These are phyloP conservation scores for Microdochium paspali DNA, from an alignment of 2,329 filamentous ascomycete genomes.

Conservation along the genomic window DNA sequence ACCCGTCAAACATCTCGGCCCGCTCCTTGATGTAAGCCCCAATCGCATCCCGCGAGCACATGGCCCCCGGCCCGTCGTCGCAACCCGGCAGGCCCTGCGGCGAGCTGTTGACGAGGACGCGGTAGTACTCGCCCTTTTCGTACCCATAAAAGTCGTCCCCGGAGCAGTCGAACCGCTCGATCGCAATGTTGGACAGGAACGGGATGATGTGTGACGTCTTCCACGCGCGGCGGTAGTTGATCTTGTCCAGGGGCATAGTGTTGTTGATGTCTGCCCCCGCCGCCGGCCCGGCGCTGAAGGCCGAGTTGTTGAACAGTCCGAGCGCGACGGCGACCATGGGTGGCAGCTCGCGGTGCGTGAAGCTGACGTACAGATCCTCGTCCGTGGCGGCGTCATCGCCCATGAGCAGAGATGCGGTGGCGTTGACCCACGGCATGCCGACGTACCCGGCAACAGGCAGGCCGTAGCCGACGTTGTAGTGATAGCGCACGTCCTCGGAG, in stretches of 20 bases:
- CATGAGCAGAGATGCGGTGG: conserved; percentile 42
- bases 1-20: conserved; percentile 26
- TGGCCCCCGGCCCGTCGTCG: conserved; percentile 31
- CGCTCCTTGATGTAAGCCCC: conserved; percentile 27
- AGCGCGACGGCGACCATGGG: conserved; percentile 58
- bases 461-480: conserved; percentile 58
- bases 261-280: conserved; percentile 41
- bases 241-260: conserved; percentile 53
- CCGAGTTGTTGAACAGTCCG: conserved; percentile 61
- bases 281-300: conserved; percentile 39
- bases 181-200: conserved; percentile 56
- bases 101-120: conserved; percentile 32
- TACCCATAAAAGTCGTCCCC: conserved; percentile 39
- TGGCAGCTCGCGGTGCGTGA: conserved; percentile 60
- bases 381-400: conserved; percentile 18
- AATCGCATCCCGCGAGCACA: conserved; percentile 29
- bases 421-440: conserved; percentile 59
- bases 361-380: conserved; percentile 57
- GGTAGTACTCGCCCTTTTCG: conserved; percentile 38
- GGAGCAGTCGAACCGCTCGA: conserved; percentile 54
- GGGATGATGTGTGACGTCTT: conserved; percentile 52
- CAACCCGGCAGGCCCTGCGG: conserved; percentile 31
- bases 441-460: conserved; percentile 45
- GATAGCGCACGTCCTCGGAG: conserved; percentile 53
- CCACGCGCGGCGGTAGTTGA: conserved; percentile 57